A percentile compares a stretch with the other conserved stretches of the same genome.
phyloP scores from a whole-genome alignment of 345 rosid species.

The Clausena lansium region DNA sequence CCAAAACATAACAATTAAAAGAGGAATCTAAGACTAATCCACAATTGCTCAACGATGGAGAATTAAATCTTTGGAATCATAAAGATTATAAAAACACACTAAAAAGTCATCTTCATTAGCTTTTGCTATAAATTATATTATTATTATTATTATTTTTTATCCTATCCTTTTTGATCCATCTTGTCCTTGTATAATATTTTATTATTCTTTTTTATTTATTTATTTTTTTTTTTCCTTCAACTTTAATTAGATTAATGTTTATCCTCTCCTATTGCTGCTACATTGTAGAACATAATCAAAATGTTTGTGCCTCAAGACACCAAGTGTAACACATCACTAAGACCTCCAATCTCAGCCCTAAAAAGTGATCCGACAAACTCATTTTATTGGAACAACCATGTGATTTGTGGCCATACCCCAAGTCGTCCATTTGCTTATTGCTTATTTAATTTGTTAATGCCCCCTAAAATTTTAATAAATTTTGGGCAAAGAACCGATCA shows the following conservation, averaged over 20 bases:
- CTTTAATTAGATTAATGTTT: slow-evolving; percentile 24
- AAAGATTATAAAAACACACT: slow-evolving; percentile 12
- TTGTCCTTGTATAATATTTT: slow-evolving; percentile 21
- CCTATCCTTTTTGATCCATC: slow-evolving; percentile 30
- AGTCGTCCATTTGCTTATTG: slow-evolving; percentile 27
- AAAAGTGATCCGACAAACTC: slow-evolving; percentile 63
- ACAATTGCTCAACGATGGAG: slow-evolving; percentile 22
- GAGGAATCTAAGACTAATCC: slow-evolving; percentile 20
- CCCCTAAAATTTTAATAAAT: background rate
- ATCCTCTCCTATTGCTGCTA: slow-evolving; percentile 26
- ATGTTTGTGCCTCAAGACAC: slow-evolving; percentile 28
- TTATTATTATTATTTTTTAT: background rate
- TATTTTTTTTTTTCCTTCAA: background rate
- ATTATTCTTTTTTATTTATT: background rate
- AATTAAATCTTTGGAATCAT: slow-evolving; percentile 14
- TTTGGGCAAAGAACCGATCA: slow-evolving; percentile 12
- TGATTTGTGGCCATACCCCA: slow-evolving; percentile 38
- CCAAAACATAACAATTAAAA: background rate
- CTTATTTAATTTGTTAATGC: background rate
- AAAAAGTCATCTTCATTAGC: slow-evolving; percentile 8
- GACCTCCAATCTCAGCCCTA: slow-evolving; percentile 32
- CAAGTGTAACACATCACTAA: slow-evolving; percentile 25
- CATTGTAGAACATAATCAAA: slow-evolving; percentile 40
- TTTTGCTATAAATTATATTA: background rate
- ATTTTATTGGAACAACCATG: slow-evolving; percentile 39